Conservation (phyloP, 2,329 filamentous ascomycete species). For the Cordyceps sp. region DNA sequence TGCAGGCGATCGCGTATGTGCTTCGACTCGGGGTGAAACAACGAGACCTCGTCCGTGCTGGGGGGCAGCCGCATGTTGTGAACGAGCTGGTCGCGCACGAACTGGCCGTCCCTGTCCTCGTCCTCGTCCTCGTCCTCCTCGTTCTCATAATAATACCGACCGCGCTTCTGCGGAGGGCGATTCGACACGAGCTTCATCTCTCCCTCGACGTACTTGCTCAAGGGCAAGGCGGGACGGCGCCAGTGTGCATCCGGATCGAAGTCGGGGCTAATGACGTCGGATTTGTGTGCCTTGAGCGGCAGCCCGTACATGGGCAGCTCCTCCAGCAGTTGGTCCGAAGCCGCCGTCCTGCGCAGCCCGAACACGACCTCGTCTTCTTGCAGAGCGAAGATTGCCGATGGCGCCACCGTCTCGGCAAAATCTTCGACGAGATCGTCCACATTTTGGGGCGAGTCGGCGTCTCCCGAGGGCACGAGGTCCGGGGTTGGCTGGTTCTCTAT, state of each 20-base stretch:
- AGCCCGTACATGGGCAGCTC: slow-evolving; percentile 70
- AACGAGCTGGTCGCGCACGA: slow-evolving; percentile 33
- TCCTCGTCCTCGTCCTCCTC: slow-evolving; percentile 40
- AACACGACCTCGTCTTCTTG: slow-evolving; percentile 70
- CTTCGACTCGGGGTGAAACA: slow-evolving; percentile 84
- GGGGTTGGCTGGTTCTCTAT: slow-evolving; percentile 40
- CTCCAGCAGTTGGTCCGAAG: slow-evolving; percentile 58
- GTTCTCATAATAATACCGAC: slow-evolving; percentile 66
- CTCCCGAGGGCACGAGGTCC: slow-evolving; percentile 47
- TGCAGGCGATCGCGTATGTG: slow-evolving; percentile 79
- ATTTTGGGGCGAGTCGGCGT: slow-evolving; percentile 38
- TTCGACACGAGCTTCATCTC: slow-evolving; percentile 55
- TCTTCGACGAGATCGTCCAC: slow-evolving; percentile 21
- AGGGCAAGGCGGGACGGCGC: slow-evolving; percentile 61
- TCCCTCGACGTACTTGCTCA: slow-evolving; percentile 76
- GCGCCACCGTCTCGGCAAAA: slow-evolving; percentile 37
- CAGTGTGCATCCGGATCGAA: slow-evolving; percentile 53
- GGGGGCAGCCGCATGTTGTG: slow-evolving; percentile 39
- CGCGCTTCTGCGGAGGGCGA: slow-evolving; percentile 55
- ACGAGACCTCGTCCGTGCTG: slow-evolving; percentile 59
- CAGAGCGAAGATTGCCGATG: slow-evolving; percentile 71
- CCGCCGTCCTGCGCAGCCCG: slow-evolving; percentile 54
- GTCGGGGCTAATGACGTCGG: slow-evolving; percentile 39
- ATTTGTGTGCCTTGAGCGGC: slow-evolving; percentile 39
- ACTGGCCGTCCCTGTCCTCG: slow-evolving; percentile 37